These are phyloP conservation scores for Aquilaria malaccensis DNA, from an alignment of 345 rosid genomes.

Conservation along the genomic window DNA sequence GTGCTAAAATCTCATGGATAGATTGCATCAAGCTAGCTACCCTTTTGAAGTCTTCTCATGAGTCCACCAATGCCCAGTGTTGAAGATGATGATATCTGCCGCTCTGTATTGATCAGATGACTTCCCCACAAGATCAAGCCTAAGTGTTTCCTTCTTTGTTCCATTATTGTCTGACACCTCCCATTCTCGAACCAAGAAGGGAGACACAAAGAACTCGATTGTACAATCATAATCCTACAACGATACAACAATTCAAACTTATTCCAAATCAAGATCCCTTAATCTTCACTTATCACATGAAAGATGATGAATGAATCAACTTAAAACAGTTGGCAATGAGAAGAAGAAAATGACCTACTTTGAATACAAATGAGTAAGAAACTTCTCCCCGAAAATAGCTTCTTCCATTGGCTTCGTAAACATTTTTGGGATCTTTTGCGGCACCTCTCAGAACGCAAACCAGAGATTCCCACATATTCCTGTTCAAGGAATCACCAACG, in stretches of 20 bases:
- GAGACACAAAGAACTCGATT: slow-evolving; percentile 81
- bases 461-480: slow-evolving; percentile 99
- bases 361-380: slow-evolving; percentile 76
- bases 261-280: no score
- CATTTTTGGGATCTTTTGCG: slow-evolving; percentile 54
- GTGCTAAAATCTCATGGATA: neutral
- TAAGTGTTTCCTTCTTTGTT: slow-evolving; percentile 62
- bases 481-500: slow-evolving; percentile 86
- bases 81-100: slow-evolving; percentile 77
- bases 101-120: slow-evolving; percentile 60
- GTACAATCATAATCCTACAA: slow-evolving; percentile 65
- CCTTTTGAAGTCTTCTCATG: slow-evolving; percentile 94
- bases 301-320: no score
- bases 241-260: no score
- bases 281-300: no score
- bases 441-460: slow-evolving; percentile 73
- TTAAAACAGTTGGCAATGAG: no score
- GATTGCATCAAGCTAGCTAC: slow-evolving; percentile 24
- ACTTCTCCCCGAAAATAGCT: slow-evolving; percentile 71
- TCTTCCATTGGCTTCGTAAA: slow-evolving; percentile 76
- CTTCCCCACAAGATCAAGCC: slow-evolving; percentile 82
- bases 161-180: slow-evolving; percentile 52
- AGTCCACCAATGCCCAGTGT: slow-evolving; percentile 99
- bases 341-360: slow-evolving; percentile 33
- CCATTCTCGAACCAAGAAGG: slow-evolving; percentile 96